Conservation (phyloP, 1,284 basidiomycete genomes). For the Ceratobasidium sp. region DNA sequence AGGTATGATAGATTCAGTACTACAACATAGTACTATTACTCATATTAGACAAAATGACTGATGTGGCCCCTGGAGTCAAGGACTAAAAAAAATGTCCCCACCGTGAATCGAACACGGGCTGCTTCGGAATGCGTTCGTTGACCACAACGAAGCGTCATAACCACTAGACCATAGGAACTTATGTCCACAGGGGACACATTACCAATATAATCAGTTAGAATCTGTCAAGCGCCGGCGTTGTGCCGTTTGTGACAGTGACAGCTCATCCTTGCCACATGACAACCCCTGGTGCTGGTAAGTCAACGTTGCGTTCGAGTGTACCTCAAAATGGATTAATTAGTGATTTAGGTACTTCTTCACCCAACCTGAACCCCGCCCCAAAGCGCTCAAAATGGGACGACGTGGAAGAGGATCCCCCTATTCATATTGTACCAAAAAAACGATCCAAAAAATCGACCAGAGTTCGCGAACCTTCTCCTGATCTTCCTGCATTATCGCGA, state of each 20-base stretch:
- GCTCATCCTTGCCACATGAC: constrained; percentile 15
- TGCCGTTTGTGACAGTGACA: neutral
- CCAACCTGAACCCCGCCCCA: constrained; percentile 7
- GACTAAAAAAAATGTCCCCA: constrained; percentile 7
- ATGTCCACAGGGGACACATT: too few relatives aligned
- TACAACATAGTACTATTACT: too few relatives aligned
- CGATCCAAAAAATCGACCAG: constrained; percentile 38
- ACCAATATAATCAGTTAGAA: too few relatives aligned
- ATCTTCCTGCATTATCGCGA: constrained; percentile 29
- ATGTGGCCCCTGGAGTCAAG: neutral
- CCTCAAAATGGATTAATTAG: neutral
- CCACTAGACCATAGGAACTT: constrained; percentile 38
- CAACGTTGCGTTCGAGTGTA: neutral
- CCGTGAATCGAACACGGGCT: constrained; percentile 38
- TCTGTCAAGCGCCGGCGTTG: too few relatives aligned
- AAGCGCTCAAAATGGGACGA: constrained; percentile 77
- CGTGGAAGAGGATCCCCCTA: constrained; percentile 49
- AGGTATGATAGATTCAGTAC: neutral
- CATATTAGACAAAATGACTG: neutral
- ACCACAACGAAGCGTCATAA: constrained; percentile 38
- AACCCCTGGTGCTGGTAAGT: constrained; percentile 28
- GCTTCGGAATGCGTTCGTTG: constrained; percentile 6
- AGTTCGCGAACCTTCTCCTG: constrained; percentile 31
- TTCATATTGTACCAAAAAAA: constrained; percentile 34
- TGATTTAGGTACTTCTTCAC: constrained; percentile 26